These are phyloP conservation scores for Ulmus americana DNA, from an alignment of 331 rosid genomes.

Conservation along the genomic window DNA sequence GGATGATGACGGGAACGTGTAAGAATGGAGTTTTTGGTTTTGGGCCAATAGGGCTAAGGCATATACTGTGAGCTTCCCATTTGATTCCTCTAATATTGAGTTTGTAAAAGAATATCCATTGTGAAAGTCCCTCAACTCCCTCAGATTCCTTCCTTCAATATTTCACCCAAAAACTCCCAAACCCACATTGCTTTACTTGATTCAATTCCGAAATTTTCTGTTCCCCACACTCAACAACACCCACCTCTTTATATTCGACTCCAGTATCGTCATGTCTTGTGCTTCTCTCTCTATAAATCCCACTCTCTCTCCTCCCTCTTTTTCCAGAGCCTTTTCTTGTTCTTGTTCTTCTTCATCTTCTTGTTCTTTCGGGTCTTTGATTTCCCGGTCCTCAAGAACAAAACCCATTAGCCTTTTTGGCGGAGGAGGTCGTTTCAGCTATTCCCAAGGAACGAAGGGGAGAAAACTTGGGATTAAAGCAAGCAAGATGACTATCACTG, in stretches of 20 bases:
- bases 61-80: constrained; percentile 42
- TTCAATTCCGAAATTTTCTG: not conserved
- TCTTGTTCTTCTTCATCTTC: constrained; percentile 16
- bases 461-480: constrained; percentile 35
- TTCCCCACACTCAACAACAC: not conserved
- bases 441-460: constrained; percentile 20
- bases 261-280: constrained; percentile 31
- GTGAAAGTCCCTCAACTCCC: constrained; percentile 4
- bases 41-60: constrained; percentile 23
- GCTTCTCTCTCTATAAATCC: constrained; percentile 59
- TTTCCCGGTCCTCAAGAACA: constrained; percentile 23
- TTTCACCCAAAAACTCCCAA: not conserved
- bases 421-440: constrained; percentile 19
- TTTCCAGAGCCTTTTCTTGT: constrained; percentile 27
- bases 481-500: constrained; percentile 60
- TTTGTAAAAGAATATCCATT: constrained; percentile 48
- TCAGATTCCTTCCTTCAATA: constrained; percentile 24
- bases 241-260: too few relatives aligned
- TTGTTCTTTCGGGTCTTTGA: constrained; percentile 20
- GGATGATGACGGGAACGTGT: not conserved
- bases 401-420: constrained; percentile 38
- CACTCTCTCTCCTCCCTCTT: constrained; percentile 52
- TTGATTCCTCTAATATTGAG: constrained; percentile 40
- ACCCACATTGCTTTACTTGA: not conserved
- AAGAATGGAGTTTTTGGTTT: not conserved